These are phyloP conservation scores for Berberis thunbergii DNA, from an alignment of 164 flowering plant genomes.

Conservation along the genomic window DNA sequence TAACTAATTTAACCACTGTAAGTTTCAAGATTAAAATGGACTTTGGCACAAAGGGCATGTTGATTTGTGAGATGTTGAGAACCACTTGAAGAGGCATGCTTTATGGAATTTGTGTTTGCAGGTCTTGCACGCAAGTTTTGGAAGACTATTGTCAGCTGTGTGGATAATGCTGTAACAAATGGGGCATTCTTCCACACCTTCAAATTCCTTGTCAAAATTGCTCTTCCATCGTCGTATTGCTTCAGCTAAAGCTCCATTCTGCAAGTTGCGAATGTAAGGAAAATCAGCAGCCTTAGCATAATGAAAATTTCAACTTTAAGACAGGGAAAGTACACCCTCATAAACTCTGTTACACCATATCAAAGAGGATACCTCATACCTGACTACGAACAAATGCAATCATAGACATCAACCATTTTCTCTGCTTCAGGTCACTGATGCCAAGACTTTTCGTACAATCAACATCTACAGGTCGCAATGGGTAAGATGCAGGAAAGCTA, in stretches of 20 bases:
- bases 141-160: constrained; percentile 71
- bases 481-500: constrained; percentile 85
- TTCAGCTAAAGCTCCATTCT: constrained; percentile 7
- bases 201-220: constrained; percentile 38
- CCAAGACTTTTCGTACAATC: constrained; percentile 85
- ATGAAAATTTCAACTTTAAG: too few species aligned
- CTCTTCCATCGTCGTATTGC: constrained; percentile 1
- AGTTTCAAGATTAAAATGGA: constrained; percentile 50
- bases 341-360: too few species aligned
- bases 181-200: constrained; percentile 97
- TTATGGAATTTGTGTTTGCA: constrained; percentile 97
- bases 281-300: neutral
- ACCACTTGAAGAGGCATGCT: constrained; percentile 97
- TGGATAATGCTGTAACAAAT: constrained; percentile 97
- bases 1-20: neutral
- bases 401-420: constrained; percentile 95
- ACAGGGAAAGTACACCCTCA: too few species aligned
- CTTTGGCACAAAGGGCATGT: constrained; percentile 95
- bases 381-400: constrained; percentile 83
- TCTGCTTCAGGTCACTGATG: constrained; percentile 79
- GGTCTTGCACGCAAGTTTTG: constrained; percentile 92
- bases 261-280: neutral
- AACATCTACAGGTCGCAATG: constrained; percentile 81
- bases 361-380: constrained; percentile 25
- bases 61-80: constrained; percentile 90